phyloP scores from a whole-genome alignment of 2,329 filamentous ascomycete species.

The Escovopsis sp. region DNA sequence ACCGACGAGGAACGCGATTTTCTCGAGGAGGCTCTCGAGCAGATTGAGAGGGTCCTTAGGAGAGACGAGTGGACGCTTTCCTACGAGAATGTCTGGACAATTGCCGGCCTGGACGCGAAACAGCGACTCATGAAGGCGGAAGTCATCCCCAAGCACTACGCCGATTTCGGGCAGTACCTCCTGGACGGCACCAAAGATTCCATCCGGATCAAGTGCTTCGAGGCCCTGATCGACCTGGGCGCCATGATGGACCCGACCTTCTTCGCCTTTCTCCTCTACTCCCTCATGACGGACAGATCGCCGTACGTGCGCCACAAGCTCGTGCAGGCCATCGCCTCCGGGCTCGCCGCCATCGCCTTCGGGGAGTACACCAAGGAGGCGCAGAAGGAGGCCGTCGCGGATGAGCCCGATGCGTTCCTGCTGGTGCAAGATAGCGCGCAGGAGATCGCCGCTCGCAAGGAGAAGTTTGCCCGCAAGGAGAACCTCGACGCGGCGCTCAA shows the following conservation, averaged over 20 bases:
- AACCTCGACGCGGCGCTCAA: conserved; percentile 43
- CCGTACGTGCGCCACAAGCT: conserved; percentile 47
- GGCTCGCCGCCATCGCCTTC: conserved; percentile 48
- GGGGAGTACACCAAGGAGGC: conserved; percentile 38
- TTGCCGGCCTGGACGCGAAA: conserved; percentile 46
- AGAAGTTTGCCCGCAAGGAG: conserved; percentile 50
- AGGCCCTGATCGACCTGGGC: conserved; percentile 49
- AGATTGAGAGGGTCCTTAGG: conserved; percentile 51
- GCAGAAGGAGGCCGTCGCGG: conserved; percentile 22
- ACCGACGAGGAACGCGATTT: conserved; percentile 33
- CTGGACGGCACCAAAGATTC: conserved; percentile 48
- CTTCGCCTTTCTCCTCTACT: conserved; percentile 40
- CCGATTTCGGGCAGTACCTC: conserved; percentile 49
- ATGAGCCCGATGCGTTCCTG: conserved; percentile 24
- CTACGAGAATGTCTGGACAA: conserved; percentile 53
- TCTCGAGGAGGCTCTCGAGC: conserved; percentile 38
- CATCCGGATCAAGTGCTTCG: conserved; percentile 51
- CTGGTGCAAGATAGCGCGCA: conserved; percentile 27
- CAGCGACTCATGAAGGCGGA: conserved; percentile 48
- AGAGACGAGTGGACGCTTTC: conserved; percentile 56
- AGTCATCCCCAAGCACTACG: conserved; percentile 37
- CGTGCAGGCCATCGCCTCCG: conserved; percentile 43
- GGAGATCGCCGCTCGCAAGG: conserved; percentile 42
- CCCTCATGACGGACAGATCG: conserved; percentile 47
- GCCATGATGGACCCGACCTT: conserved; percentile 40